These are phyloP conservation scores for Podila epicladia DNA, from an alignment of 192 early-diverging fungal genomes.

Conservation along the genomic window DNA sequence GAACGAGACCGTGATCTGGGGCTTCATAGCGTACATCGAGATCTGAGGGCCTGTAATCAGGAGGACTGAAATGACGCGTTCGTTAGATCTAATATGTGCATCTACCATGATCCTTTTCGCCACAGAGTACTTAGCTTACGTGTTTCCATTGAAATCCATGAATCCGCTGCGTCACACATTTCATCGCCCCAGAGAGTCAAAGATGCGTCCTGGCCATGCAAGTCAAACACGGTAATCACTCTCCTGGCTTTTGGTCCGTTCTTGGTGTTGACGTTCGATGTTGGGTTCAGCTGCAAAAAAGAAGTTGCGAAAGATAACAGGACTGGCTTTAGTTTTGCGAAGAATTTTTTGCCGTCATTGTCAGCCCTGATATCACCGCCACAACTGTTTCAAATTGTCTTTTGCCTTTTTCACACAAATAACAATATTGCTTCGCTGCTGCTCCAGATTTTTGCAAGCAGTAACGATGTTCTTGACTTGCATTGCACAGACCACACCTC, in stretches of 20 bases:
- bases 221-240: slow-evolving; percentile 18
- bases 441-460: background rate
- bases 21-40: slow-evolving; percentile 17
- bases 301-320: background rate
- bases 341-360: too few relatives aligned
- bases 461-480: slow-evolving; percentile 15
- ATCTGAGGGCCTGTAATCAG: slow-evolving; percentile 30
- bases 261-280: slow-evolving; percentile 14
- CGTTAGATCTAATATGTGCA: background rate
- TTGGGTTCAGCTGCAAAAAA: slow-evolving; percentile 8
- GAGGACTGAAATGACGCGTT: background rate
- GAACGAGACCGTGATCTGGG: slow-evolving; percentile 28
- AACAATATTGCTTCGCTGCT: slow-evolving; percentile 23
- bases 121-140: background rate
- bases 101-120: background rate
- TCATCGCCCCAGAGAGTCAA: slow-evolving; percentile 33
- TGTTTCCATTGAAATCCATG: slow-evolving; percentile 17
- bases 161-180: slow-evolving; percentile 2
- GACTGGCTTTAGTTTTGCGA: too few relatives aligned
- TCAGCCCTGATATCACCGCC: too few relatives aligned
- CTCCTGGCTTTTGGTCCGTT: slow-evolving; percentile 25
- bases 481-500: slow-evolving; percentile 11
- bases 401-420: slow-evolving; percentile 38
- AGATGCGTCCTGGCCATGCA: slow-evolving; percentile 21
- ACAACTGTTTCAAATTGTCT: background rate